These are phyloP conservation scores for Russula ochroleuca DNA, from an alignment of 768 basidiomycete species.

Conservation along the genomic window DNA sequence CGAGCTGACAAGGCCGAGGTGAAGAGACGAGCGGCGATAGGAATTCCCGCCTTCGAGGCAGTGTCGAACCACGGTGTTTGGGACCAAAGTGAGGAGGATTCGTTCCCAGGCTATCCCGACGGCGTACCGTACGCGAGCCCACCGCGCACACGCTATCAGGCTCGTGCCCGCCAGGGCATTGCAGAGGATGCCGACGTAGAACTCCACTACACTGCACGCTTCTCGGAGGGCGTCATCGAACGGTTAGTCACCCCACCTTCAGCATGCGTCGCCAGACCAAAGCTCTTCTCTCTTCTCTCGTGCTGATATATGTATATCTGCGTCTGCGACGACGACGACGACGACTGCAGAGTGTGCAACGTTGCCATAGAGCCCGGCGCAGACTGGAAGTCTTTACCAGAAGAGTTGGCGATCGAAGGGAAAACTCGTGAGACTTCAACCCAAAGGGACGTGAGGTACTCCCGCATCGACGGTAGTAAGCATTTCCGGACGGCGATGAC, in stretches of 20 bases:
- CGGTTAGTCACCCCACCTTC: constrained; percentile 29
- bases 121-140: constrained; percentile 41
- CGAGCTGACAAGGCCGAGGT: constrained; percentile 35
- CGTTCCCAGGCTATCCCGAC: constrained; percentile 46
- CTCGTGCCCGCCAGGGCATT: constrained; percentile 35
- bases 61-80: constrained; percentile 23
- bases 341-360: constrained; percentile 37
- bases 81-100: constrained; percentile 14
- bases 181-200: constrained; percentile 37
- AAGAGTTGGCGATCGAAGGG: background rate
- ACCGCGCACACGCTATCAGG: constrained; percentile 46
- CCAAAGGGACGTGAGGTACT: constrained; percentile 38
- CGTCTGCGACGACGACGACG: background rate
- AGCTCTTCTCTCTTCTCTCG: background rate
- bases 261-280: background rate
- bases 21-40: constrained; percentile 36
- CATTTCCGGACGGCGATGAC: constrained; percentile 67
- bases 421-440: too few relatives aligned
- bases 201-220: constrained; percentile 55
- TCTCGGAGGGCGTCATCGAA: constrained; percentile 44
- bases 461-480: constrained; percentile 48
- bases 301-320: background rate
- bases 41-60: constrained; percentile 48
- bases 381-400: constrained; percentile 33
- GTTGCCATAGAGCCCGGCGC: constrained; percentile 52